A percentile compares a stretch with the other conserved stretches of the same genome.
Conservation (phyloP, 495 filamentous ascomycete species). For the Aspergillus affinis region DNA sequence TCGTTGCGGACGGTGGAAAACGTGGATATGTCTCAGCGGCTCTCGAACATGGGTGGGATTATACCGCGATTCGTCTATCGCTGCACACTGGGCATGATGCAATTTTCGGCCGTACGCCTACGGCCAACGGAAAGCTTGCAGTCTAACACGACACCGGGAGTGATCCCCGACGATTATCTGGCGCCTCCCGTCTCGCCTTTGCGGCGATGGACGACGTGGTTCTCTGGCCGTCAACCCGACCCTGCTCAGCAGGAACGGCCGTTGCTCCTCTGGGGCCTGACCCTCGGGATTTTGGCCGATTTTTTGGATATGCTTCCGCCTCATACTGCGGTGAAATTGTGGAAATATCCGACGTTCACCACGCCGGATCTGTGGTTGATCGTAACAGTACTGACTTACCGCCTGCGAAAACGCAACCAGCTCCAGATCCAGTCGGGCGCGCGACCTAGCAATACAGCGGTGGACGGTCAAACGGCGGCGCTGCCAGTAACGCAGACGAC, state of each 20-base stretch:
- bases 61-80: slow-evolving; percentile 52
- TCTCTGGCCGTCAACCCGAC: slow-evolving; percentile 32
- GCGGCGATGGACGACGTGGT: slow-evolving; percentile 32
- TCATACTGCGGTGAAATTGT: slow-evolving; percentile 59
- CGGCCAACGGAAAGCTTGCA: slow-evolving; percentile 62
- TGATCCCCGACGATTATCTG: slow-evolving; percentile 33
- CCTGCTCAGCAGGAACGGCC: slow-evolving; percentile 39
- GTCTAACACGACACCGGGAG: slow-evolving; percentile 48
- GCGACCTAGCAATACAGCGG: slow-evolving; percentile 40
- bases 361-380: slow-evolving; percentile 60
- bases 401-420: slow-evolving; percentile 57
- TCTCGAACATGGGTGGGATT: slow-evolving; percentile 51
- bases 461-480: slow-evolving; percentile 45
- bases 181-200: slow-evolving; percentile 17
- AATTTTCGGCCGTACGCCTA: slow-evolving; percentile 67
- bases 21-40: slow-evolving; percentile 66
- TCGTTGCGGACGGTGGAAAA: slow-evolving; percentile 60
- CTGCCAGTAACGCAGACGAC: slow-evolving; percentile 30
- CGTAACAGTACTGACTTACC: slow-evolving; percentile 60
- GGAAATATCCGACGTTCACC: slow-evolving; percentile 75
- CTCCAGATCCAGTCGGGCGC: slow-evolving; percentile 38
- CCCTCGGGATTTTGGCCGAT: slow-evolving; percentile 69
- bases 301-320: slow-evolving; percentile 70
- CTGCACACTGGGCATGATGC: slow-evolving; percentile 64
- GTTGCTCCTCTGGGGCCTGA: slow-evolving; percentile 74